Base-by-base conservation (phyloP, 2,329 filamentous ascomycete genomes). In the Juglanconis juglandina region DNA sequence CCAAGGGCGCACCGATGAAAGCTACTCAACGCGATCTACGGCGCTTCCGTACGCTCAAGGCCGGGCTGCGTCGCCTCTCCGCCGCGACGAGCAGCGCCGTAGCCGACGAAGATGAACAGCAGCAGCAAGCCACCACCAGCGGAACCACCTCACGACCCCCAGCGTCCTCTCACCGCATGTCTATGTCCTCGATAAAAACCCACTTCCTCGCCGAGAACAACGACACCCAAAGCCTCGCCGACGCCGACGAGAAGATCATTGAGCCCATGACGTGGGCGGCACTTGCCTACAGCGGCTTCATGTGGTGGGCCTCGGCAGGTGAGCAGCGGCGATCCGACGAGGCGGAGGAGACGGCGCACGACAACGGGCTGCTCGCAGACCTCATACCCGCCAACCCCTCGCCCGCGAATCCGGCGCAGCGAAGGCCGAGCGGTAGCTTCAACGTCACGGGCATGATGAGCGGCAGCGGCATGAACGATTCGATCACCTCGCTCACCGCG, bases 11-110 rank as follows among this genome's bases (percentile, higher is more conserved):
- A 42, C 79, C 84, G 13, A 76, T 98, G 58, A 92, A 88, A 75
- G 94, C 95, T 1, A 96, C 92, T 0, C 94, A 97, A 71, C 87
- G 95, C 46, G 95, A 99, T 72, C 81, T 95, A 13, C 86, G 91
- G 33, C 88, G 94, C 30, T 98, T 90, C 75, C 81, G 83, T 52
- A 81, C 87, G 17, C 81, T 96, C 10, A 83, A 84, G 53, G 79
- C 79, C 63, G 88, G 87, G 4, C 79, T 96, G 3, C 73, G 78
- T 14, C 79, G 82, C 5, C 66, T 86, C 1, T 71, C 69, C 5
- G 66, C 53, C 24, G 53, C 70, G 24, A 59, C 53, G 10, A 55
- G 67, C 2, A 46, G 63, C 5, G 59, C 56, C 51, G 60, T 64
- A 7, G 61, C 62, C 34, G 66, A 63, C 9, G 58, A 58, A 11